phyloP scores from a whole-genome alignment of 1,284 basidiomycete species.

The Ganoderma lingzhi region DNA sequence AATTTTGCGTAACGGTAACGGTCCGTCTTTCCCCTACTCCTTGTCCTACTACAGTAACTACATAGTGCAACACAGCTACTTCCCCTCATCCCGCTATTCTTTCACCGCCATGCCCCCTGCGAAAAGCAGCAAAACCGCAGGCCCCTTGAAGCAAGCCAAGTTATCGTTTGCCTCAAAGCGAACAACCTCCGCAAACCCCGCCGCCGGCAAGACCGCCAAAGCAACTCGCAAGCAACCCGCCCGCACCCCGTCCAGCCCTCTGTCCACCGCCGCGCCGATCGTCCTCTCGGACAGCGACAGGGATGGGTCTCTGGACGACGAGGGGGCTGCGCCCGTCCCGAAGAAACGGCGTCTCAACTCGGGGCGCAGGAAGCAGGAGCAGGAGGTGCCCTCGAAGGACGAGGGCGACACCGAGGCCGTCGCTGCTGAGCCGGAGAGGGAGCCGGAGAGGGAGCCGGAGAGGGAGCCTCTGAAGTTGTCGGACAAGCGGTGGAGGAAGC shows the following conservation, averaged over 20 bases:
- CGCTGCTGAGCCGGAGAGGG: constrained; percentile 14
- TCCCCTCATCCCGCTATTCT: background rate
- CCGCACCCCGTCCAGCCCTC: constrained; percentile 19
- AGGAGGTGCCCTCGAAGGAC: constrained; percentile 22
- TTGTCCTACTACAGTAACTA: background rate
- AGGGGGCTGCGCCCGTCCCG: constrained; percentile 6
- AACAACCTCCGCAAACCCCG: constrained; percentile 18
- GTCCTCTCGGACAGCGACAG: constrained; percentile 22
- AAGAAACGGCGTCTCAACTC: constrained; percentile 25
- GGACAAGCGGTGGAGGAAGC: constrained; percentile 61
- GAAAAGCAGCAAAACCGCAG: constrained; percentile 12
- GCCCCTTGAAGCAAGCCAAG: constrained; percentile 27
- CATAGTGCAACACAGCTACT: background rate
- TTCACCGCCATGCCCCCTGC: constrained; percentile 9
- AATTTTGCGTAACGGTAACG: too few species aligned
- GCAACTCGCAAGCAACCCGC: constrained; percentile 14
- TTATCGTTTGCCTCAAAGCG: constrained; percentile 33
- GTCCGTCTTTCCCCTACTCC: background rate
- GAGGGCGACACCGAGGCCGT: background rate
- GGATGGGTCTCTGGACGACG: constrained; percentile 19
- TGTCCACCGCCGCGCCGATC: constrained; percentile 17
- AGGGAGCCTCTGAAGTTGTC: constrained; percentile 46
- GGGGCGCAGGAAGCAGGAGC: constrained; percentile 22
- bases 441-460: constrained; percentile 36
- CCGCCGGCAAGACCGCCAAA: constrained; percentile 20